Evolutionary conservation across 352 stramenopile species (phyloP).

Genomic region (Phytophthora ramorum): DNA sequence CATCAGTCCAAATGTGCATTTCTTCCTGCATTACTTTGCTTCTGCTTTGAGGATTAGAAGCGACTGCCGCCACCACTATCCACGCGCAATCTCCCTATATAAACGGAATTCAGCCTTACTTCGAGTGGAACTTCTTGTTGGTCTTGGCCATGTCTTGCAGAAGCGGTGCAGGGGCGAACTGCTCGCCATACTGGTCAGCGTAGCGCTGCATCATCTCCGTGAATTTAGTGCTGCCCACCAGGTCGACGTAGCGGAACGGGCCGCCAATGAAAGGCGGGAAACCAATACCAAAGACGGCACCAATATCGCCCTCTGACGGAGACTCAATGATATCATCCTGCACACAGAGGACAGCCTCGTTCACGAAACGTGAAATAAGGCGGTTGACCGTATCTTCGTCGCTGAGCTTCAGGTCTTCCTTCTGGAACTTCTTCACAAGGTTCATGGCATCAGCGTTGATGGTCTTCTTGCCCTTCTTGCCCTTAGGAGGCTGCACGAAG

Average conservation of each 20-base stretch:
- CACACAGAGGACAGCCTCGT: constrained; percentile 97
- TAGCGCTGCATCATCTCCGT: constrained; percentile 97
- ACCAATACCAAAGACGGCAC: constrained; percentile 98
- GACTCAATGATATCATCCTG: constrained; percentile 98
- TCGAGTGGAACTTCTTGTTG: constrained; percentile 97
- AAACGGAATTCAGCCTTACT: constrained; percentile 42
- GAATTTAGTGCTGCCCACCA: constrained; percentile 93
- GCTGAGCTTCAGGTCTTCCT: constrained; percentile 77
- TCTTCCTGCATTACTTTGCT: constrained; percentile 31
- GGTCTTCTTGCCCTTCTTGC: constrained; percentile 89
- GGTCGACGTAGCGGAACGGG: constrained; percentile 97
- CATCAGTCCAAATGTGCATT: constrained; percentile 28
- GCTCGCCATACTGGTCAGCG: constrained; percentile 95
- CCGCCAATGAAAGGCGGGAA: constrained; percentile 98
- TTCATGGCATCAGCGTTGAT: constrained; percentile 90
- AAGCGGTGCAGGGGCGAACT: constrained; percentile 96
- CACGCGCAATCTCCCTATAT: constrained; percentile 13
- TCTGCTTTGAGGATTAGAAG: constrained; percentile 17
- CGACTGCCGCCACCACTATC: constrained; percentile 1
- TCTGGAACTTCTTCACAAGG: constrained; percentile 85
- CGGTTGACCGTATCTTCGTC: constrained; percentile 93
- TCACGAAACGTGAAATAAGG: constrained; percentile 96
- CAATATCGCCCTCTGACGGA: constrained; percentile 97
- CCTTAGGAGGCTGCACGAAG: constrained; percentile 95
- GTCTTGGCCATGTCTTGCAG: constrained; percentile 97